Evolutionary conservation across 2,329 filamentous ascomycete species (phyloP).

Genomic region (Paraphoma chrysanthemicola): DNA sequence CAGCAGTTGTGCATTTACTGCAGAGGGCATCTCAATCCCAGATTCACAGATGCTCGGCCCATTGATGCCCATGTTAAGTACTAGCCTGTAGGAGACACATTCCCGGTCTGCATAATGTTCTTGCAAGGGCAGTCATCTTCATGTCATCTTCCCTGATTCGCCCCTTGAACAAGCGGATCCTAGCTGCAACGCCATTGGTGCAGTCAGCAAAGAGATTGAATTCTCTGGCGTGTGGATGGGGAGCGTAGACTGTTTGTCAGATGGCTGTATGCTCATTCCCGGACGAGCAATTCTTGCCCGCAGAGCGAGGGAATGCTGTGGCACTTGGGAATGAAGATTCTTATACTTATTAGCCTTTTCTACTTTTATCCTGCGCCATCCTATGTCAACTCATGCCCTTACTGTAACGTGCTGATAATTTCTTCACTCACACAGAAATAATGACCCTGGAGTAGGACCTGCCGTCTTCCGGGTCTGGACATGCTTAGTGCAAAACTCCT

Average conservation of each 20-base stretch:
- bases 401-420: no score
- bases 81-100: background rate
- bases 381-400: no score
- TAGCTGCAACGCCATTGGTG: background rate
- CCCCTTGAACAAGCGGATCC: background rate
- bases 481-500: no score
- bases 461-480: no score
- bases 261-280: no score
- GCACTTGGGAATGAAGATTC: no score
- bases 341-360: no score
- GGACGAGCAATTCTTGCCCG: no score
- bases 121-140: background rate
- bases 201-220: background rate
- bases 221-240: background rate
- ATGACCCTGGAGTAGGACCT: no score
- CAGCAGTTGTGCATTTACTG: background rate
- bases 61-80: background rate
- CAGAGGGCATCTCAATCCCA: background rate
- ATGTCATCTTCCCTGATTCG: background rate
- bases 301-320: no score
- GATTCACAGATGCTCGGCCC: background rate
- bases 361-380: no score
- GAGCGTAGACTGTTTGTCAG: background rate
- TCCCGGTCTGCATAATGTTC: background rate
- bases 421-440: no score